Base-by-base conservation (phyloP, 2,329 filamentous ascomycete species). In the Arthroderma uncinatum region DNA sequence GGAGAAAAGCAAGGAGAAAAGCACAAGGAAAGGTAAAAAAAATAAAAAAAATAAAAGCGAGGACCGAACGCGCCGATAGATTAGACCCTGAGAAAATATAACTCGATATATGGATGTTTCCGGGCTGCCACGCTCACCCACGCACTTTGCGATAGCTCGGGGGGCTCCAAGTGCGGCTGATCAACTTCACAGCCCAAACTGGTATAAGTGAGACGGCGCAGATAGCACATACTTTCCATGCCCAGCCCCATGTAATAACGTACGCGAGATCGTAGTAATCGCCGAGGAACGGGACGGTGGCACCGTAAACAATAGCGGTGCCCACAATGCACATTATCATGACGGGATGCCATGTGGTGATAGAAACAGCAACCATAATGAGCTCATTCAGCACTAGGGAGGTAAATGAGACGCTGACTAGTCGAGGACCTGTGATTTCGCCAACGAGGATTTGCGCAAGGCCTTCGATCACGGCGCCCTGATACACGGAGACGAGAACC, bases 381-480 rank as follows among this genome's bases (percentile, higher is more conserved):
- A 98, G 80, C 70, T 98, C 93, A 70, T 97, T 98, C 60, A 97
- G 76, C 4, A 98, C 84, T 1, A 98, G 81, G 0, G 90, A 89
- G 0, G 92, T 94, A 69, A 95, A 98, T 58, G 85, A 90, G 48
- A 98, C 88, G 23, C 87, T 83, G 56, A 97, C 88, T 85, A 98
- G 95, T 59, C 76, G 78, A 10, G 79, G 77, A 0, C 75, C 76
- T 48, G 74, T 66, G 62, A 89, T 83, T 2, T 88, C 84, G 60
- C 88, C 85, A 2, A 93, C 87, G 21, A 98, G 80, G 14, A 98
- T 78, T 70, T 98, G 91, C 0, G 87, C 85, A 10, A 96, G 80
- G n/a, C 92, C 91, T 73, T 98, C 92, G 66, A 98, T 97, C 68
- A 97, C 85, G 62, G 87, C 82, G 54, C 93, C 93, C 71, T 98